phyloP scores from a whole-genome alignment of 306 rosid genomes.

The Trifolium pratense region DNA sequence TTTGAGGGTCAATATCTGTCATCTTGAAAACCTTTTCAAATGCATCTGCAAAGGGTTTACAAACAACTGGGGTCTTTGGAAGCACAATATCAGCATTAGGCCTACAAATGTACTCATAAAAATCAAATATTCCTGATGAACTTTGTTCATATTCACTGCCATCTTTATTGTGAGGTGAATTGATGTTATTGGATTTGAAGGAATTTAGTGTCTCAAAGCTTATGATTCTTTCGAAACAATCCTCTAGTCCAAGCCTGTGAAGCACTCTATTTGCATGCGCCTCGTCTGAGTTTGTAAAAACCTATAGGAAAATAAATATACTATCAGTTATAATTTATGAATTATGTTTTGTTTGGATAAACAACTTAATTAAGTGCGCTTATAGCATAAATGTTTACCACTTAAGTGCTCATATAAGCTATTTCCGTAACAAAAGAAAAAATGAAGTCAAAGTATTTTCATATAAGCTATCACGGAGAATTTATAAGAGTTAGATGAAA shows the following conservation, averaged over 20 bases:
- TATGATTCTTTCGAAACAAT: conserved; percentile 77
- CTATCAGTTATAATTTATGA: background rate
- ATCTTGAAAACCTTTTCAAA: conserved; percentile 69
- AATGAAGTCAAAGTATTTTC: background rate
- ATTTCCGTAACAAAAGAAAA: background rate
- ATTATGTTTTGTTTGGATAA: background rate
- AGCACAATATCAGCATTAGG: conserved; percentile 51
- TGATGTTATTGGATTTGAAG: conserved; percentile 12
- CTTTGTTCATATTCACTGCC: conserved; percentile 29
- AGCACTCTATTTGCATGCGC: conserved; percentile 69
- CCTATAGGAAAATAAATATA: conserved; percentile 42
- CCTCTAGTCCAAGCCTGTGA: conserved; percentile 83
- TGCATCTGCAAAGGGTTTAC: conserved; percentile 77
- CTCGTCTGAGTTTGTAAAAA: conserved; percentile 74
- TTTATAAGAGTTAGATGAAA: background rate
- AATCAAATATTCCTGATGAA: conserved; percentile 43
- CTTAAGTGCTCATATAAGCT: background rate
- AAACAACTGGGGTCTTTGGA: conserved; percentile 68
- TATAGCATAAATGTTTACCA: background rate
- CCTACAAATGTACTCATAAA: conserved; percentile 43
- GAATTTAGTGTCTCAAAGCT: conserved; percentile 85
- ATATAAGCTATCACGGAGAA: background rate
- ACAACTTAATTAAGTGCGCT: background rate
- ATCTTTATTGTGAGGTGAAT: conserved; percentile 27
- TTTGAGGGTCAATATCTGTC: conserved; percentile 66